Evolutionary conservation across 140 eudicot species (phyloP), one percentile per base, ranked within the genome.

Genomic region (Flaveria floridana): DNA sequence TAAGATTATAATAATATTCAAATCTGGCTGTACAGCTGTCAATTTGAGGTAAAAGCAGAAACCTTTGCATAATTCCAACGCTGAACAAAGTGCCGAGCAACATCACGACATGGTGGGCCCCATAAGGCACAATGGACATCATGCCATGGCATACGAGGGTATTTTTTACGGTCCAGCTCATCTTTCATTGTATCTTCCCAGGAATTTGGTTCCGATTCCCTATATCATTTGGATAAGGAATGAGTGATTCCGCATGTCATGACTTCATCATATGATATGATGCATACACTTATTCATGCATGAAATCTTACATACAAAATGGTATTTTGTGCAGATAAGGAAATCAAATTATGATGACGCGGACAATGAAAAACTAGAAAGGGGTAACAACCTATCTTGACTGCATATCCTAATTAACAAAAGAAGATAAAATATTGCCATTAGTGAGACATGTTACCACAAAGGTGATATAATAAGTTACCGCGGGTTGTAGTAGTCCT

Each of bases 61-160:
- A 93, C 99, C 94, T 94, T 81, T n/a, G 85, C 85, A 71, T 81
- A 81, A 63, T 81, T 81, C 85, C 85, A 81, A 18, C 85, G 79
- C 9, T 81, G 85, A 64, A 81, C 85, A 71, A 81, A 81, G 71
- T 81, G 85, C 7, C 85, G 82, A 46, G 85, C 85, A 76, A 71
- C 82, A 76, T 81, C 85, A 71, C 79, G 85, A 65, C 85, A 81
- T 28, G 85, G 85, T 64, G 85, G 85, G 23, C 85, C 85, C 85
- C 85, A 81, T n/a, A 81, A 76, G 52, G 85, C 85, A 76, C 99
- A 94, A 68, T 94, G 99, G 68, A 94, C 99, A 82, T 94, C 99
- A 78, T 94, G 99, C 99, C 99, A 94, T 62, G 99, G 99, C 99
- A 94, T 94, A 73, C 99, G 99, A 58, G 99, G 99, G 79, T 88